phyloP scores from a whole-genome alignment of 768 basidiomycete genomes.

The Phaeotremella skinneri region DNA sequence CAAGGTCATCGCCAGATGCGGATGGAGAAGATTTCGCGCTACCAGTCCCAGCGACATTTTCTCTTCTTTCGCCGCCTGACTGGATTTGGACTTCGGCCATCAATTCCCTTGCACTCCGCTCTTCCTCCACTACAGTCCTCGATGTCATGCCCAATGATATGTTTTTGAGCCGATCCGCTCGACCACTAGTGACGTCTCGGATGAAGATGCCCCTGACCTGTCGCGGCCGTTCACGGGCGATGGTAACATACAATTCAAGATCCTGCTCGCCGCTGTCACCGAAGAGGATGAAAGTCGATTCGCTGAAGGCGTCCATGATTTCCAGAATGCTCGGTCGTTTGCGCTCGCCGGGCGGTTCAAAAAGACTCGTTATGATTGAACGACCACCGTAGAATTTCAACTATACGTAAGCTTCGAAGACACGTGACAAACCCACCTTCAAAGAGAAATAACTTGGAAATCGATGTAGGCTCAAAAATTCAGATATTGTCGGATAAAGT shows the following conservation, averaged over 20 bases:
- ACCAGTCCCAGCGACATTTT: too few relatives aligned
- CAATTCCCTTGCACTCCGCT: too few relatives aligned
- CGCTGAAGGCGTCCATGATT: slow-evolving; percentile 66
- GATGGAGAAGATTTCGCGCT: too few relatives aligned
- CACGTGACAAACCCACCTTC: slow-evolving; percentile 21
- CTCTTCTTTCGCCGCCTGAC: too few relatives aligned
- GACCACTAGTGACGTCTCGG: slow-evolving; percentile 62
- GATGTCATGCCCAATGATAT: neutral
- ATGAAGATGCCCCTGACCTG: slow-evolving; percentile 80
- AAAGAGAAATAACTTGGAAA: slow-evolving; percentile 38
- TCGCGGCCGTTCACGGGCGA: slow-evolving; percentile 64
- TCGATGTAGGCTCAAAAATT: slow-evolving; percentile 63
- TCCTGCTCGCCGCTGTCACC: slow-evolving; percentile 96
- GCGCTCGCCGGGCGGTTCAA: slow-evolving; percentile 72
- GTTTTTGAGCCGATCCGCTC: slow-evolving; percentile 10
- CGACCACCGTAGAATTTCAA: slow-evolving; percentile 75
- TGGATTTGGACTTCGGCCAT: too few relatives aligned
- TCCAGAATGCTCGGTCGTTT: slow-evolving; percentile 81
- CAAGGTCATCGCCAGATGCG: neutral
- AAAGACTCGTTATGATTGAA: slow-evolving; percentile 75
- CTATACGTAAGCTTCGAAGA: slow-evolving; percentile 33
- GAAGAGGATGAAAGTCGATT: slow-evolving; percentile 74
- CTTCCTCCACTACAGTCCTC: too few relatives aligned
- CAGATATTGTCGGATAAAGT: slow-evolving; percentile 70
- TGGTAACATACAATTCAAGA: slow-evolving; percentile 76